Evolutionary conservation across 2,329 filamentous ascomycete genomes (phyloP).

Genomic region (Coniosporium tulheliwenetii): DNA sequence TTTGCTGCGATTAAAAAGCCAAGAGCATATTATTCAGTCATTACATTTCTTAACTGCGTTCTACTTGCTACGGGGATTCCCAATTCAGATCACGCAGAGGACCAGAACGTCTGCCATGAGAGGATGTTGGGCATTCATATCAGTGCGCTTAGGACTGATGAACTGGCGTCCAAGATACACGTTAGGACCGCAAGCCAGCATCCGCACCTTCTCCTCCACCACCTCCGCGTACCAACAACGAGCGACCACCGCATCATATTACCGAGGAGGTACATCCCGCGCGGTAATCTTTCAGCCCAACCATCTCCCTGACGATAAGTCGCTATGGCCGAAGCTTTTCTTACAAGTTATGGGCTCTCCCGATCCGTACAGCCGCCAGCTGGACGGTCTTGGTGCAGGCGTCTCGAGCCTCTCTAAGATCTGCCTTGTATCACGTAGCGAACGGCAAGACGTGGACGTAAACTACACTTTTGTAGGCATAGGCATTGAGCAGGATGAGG

Average conservation of each 20-base stretch:
- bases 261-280: slow-evolving; percentile 4
- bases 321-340: slow-evolving; percentile 1
- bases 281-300: slow-evolving; percentile 2
- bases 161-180: too few relatives aligned
- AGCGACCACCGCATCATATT: slow-evolving; percentile 3
- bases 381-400: slow-evolving; percentile 56
- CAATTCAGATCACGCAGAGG: too few relatives aligned
- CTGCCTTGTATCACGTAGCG: slow-evolving; percentile 44
- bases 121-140: too few relatives aligned
- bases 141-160: too few relatives aligned
- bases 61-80: too few relatives aligned
- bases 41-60: too few relatives aligned
- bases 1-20: too few relatives aligned
- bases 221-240: too few relatives aligned
- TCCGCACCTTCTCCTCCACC: too few relatives aligned
- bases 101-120: too few relatives aligned
- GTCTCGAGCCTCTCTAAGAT: slow-evolving; percentile 56
- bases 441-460: slow-evolving; percentile 37
- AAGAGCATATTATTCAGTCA: too few relatives aligned
- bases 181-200: too few relatives aligned
- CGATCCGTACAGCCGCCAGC: slow-evolving; percentile 51
- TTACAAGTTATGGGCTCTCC: slow-evolving; percentile 46
- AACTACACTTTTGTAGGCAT: slow-evolving; percentile 60
- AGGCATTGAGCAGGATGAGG: slow-evolving; percentile 41
- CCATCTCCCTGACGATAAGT: slow-evolving; percentile 1